A percentile compares a stretch with the other conserved stretches of the same genome.
Conservation (phyloP, 768 basidiomycete genomes). For the Psilocybe cyanescens region DNA sequence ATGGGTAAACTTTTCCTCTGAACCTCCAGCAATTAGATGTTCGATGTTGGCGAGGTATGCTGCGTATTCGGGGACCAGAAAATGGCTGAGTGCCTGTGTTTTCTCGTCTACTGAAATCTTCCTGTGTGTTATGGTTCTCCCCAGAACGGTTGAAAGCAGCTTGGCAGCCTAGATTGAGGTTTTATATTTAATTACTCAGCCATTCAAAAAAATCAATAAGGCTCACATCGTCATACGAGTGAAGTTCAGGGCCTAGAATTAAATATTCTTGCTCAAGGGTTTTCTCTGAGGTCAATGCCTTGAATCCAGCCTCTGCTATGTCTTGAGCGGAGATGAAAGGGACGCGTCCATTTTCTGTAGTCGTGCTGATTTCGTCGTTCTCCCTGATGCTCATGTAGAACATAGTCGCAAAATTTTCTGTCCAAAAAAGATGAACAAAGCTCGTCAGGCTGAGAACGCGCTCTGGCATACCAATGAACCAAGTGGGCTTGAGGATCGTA, state of each 20-base stretch:
- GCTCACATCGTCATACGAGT: constrained; percentile 29
- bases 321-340: background rate
- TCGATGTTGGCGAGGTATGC: constrained; percentile 21
- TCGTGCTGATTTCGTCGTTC: constrained; percentile 20
- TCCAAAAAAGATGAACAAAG: background rate
- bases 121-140: constrained; percentile 22
- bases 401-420: constrained; percentile 26
- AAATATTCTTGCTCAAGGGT: constrained; percentile 14
- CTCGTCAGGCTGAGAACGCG: background rate
- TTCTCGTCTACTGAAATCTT: constrained; percentile 13
- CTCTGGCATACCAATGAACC: constrained; percentile 21
- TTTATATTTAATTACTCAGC: background rate
- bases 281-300: constrained; percentile 20
- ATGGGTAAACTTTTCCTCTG: constrained; percentile 24
- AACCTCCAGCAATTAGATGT: constrained; percentile 20
- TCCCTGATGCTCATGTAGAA: constrained; percentile 9
- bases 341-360: constrained; percentile 16
- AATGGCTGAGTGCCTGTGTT: background rate
- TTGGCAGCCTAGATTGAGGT: constrained; percentile 15
- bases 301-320: background rate
- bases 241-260: constrained; percentile 31
- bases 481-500: constrained; percentile 27
- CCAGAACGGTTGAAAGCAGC: constrained; percentile 18
- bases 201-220: background rate
- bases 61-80: constrained; percentile 16